Conservation (phyloP, 2,329 filamentous ascomycete genomes). For the Beauveria sp. region DNA sequence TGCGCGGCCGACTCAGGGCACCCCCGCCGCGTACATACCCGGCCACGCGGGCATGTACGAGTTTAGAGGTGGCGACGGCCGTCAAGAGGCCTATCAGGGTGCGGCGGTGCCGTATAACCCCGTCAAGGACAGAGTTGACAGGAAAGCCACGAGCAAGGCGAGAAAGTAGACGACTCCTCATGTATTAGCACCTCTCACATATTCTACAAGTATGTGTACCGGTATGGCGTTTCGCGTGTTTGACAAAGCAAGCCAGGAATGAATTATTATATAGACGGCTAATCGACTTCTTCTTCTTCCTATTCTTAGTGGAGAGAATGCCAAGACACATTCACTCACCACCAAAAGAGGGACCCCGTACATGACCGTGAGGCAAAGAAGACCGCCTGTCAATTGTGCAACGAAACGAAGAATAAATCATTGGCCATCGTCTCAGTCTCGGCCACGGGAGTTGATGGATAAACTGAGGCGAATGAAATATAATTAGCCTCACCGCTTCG, state of each 20-base stretch:
- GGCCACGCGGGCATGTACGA: conserved; percentile 41
- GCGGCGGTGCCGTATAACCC: conserved; percentile 43
- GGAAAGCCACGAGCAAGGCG: conserved; percentile 25
- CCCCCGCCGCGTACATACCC: conserved; percentile 33
- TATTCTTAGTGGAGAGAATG: neutral
- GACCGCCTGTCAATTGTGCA: neutral
- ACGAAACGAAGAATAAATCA: no score
- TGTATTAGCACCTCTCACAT: neutral
- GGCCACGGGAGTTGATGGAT: neutral
- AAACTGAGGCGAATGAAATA: neutral
- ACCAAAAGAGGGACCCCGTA: neutral
- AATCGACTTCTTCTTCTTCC: neutral
- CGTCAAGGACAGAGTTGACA: conserved; percentile 37
- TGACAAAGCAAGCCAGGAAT: neutral
- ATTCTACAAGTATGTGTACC: neutral
- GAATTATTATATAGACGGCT: neutral
- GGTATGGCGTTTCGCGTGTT: neutral
- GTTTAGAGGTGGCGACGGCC: conserved; percentile 38
- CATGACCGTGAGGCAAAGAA: neutral
- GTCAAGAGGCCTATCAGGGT: conserved; percentile 39
- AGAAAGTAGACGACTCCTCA: conserved; percentile 17
- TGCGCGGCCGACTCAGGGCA: conserved; percentile 51
- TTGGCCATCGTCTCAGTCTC: neutral
- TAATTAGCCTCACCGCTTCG: no score
- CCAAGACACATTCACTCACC: neutral